Conservation (phyloP, 2,329 filamentous ascomycete genomes). For the Fusarium tuaranense region DNA sequence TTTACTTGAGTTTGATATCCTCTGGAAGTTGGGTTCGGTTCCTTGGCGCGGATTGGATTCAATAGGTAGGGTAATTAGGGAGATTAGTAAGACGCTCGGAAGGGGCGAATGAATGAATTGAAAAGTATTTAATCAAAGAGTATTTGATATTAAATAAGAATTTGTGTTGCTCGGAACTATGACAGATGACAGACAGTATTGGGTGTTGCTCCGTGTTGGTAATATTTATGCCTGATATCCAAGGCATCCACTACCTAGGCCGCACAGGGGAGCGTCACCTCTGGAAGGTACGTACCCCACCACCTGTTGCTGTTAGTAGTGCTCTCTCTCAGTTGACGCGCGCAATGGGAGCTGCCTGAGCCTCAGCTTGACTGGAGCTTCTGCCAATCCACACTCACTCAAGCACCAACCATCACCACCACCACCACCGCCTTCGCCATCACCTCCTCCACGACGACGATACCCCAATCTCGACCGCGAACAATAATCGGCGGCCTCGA, state of each 20-base stretch:
- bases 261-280: constrained; percentile 3
- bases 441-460: constrained; percentile 16
- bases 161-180: not conserved
- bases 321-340: constrained; percentile 50
- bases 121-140: not conserved
- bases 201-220: not conserved
- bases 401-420: constrained; percentile 15
- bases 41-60: constrained; percentile 34
- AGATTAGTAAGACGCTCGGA: constrained; percentile 22
- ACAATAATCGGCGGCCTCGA: constrained; percentile 22
- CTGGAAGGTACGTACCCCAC: constrained; percentile 23
- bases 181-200: not conserved
- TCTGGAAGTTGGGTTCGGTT: constrained; percentile 21
- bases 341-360: constrained; percentile 59
- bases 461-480: constrained; percentile 16
- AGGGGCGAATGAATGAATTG: constrained; percentile 29
- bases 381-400: constrained; percentile 32
- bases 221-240: not conserved
- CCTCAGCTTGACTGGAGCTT: constrained; percentile 43
- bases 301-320: not conserved
- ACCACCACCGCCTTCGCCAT: not conserved
- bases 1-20: constrained; percentile 30
- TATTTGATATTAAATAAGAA: not conserved
- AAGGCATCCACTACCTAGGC: not conserved
- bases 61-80: constrained; percentile 4